Conservation (phyloP, 1,284 basidiomycete genomes). For the Moesziomyces sp. region DNA sequence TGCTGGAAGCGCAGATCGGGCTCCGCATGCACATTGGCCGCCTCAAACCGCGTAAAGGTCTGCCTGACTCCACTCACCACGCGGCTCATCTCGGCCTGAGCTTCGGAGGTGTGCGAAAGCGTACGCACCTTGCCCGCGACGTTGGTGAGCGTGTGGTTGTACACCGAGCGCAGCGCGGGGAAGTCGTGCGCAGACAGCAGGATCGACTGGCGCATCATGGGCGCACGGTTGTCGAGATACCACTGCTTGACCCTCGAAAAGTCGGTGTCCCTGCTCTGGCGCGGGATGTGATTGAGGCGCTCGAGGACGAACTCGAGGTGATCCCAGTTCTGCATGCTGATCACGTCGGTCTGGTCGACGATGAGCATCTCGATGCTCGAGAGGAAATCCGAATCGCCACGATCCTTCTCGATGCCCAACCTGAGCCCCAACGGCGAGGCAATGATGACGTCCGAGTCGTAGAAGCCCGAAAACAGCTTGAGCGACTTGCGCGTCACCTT, state of each 20-base stretch:
- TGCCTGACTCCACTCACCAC: conserved; percentile 67
- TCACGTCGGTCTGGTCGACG: conserved; percentile 90
- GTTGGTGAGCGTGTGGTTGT: conserved; percentile 80
- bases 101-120: conserved; percentile 5
- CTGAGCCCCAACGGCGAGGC: conserved; percentile 92
- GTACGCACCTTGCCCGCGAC: conserved; percentile 79
- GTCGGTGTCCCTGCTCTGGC: conserved; percentile 90
- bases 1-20: conserved; percentile 85
- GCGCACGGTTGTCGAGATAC: conserved; percentile 90
- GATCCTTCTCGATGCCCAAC: conserved; percentile 90
- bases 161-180: conserved; percentile 84
- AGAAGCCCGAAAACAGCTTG: conserved; percentile 88
- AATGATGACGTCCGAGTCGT: conserved; percentile 88
- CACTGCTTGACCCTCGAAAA: conserved; percentile 97
- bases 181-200: conserved; percentile 89
- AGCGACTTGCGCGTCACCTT: conserved; percentile 91
- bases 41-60: conserved; percentile 81
- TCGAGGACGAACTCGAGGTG: conserved; percentile 90
- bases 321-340: conserved; percentile 99
- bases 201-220: conserved; percentile 84
- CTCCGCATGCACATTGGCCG: conserved; percentile 79
- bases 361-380: conserved; percentile 92
- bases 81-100: conserved; percentile 31
- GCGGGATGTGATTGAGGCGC: conserved; percentile 86
- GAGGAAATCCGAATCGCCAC: conserved; percentile 82